Conservation (phyloP, 73 alveolate species). For the Tetrahymena thermophila region DNA sequence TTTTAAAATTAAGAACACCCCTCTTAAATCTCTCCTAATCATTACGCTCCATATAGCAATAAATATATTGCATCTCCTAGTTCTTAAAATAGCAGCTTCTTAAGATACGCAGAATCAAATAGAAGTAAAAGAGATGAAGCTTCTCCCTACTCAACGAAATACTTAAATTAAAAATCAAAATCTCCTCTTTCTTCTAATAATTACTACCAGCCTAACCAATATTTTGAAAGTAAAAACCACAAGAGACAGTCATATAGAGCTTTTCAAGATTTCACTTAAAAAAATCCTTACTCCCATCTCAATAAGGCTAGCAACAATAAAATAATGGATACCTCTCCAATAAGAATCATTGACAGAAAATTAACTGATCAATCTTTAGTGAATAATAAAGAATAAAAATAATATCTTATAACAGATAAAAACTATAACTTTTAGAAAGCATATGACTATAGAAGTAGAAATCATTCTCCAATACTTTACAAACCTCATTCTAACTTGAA, state of each 20-base stretch:
- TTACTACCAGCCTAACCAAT: neutral
- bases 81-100: neutral
- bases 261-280: neutral
- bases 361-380: neutral
- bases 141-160: neutral
- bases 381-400: neutral
- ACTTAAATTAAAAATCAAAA: neutral
- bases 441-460: neutral
- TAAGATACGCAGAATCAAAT: neutral
- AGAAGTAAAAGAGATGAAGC: neutral
- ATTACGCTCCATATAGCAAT: neutral
- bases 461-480: neutral
- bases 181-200: neutral
- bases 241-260: neutral
- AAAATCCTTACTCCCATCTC: neutral
- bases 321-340: neutral
- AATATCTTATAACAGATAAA: neutral
- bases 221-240: neutral
- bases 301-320: neutral
- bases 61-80: neutral
- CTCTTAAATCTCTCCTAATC: neutral
- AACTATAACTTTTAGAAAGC: neutral
- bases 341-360: neutral
- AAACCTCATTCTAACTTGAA: neutral
- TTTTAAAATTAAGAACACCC: neutral